These are phyloP conservation scores for Musa acuminata DNA, from an alignment of 176 grass and related monocot species.

Conservation along the genomic window DNA sequence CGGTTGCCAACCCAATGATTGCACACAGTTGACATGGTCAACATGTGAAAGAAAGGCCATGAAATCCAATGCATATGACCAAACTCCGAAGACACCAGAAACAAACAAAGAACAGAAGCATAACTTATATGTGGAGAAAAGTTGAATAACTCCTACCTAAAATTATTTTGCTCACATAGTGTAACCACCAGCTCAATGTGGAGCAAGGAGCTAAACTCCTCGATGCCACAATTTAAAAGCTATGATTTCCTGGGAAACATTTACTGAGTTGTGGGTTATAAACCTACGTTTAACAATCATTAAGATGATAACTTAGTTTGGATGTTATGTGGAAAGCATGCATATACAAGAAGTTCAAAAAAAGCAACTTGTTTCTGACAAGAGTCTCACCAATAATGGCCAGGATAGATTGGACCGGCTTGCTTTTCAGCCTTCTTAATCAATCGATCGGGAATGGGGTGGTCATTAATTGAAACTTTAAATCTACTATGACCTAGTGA, in stretches of 20 bases:
- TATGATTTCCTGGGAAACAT: background rate
- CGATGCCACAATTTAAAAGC: too few relatives aligned
- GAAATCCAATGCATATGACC: too few relatives aligned
- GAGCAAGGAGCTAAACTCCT: too few relatives aligned
- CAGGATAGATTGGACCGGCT: slow-evolving; percentile 72
- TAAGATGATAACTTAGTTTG: background rate
- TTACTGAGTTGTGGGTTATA: background rate
- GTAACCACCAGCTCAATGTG: too few relatives aligned
- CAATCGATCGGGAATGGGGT: slow-evolving; percentile 49
- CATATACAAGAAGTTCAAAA: background rate
- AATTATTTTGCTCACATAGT: too few relatives aligned
- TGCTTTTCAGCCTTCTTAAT: slow-evolving; percentile 88
- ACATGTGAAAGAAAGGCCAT: too few relatives aligned
- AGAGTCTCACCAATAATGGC: slow-evolving; percentile 72
- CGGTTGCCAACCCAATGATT: too few relatives aligned
- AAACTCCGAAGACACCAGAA: too few relatives aligned
- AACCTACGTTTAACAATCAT: background rate
- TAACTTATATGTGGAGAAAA: too few relatives aligned
- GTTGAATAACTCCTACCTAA: too few relatives aligned
- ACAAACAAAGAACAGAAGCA: too few relatives aligned
- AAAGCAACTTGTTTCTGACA: background rate
- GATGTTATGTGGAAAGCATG: background rate
- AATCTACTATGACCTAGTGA: slow-evolving; percentile 33
- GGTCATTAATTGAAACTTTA: slow-evolving; percentile 76
- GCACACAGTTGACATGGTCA: too few relatives aligned